These are phyloP conservation scores for Neopestalotiopsis sp. DNA, from an alignment of 2,329 filamentous ascomycete species.

Conservation along the genomic window DNA sequence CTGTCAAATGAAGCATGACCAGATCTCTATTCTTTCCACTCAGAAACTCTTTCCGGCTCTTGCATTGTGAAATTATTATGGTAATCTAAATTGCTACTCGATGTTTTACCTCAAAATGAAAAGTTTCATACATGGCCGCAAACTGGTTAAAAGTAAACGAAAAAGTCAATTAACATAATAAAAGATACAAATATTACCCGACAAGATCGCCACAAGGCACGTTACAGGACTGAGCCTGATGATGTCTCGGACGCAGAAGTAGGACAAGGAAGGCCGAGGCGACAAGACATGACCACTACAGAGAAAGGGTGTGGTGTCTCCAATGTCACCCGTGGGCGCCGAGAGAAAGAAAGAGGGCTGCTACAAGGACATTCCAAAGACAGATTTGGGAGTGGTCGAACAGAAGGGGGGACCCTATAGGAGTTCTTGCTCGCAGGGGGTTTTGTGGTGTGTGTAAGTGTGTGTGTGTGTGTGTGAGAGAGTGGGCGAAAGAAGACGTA, in stretches of 20 bases:
- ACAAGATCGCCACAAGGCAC: not conserved
- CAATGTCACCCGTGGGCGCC: not conserved
- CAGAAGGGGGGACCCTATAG: too few relatives aligned
- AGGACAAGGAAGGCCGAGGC: not conserved
- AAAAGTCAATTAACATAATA: not conserved
- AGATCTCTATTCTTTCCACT: constrained; percentile 12
- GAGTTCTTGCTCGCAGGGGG: too few relatives aligned
- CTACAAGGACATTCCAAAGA: too few relatives aligned
- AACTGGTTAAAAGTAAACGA: not conserved
- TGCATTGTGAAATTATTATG: not conserved
- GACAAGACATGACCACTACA: not conserved
- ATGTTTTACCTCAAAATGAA: too few relatives aligned
- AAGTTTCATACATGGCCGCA: not conserved
- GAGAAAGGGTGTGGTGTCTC: not conserved
- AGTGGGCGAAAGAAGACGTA: too few relatives aligned
- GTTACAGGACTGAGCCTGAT: not conserved
- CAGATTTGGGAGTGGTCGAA: too few relatives aligned
- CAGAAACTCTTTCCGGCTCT: not conserved
- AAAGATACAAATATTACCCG: not conserved
- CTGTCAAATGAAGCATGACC: constrained; percentile 15
- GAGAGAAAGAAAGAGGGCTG: not conserved
- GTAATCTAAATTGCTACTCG: not conserved
- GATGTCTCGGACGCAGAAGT: not conserved
- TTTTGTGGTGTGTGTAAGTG: too few relatives aligned
- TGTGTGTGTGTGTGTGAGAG: not conserved